Conservation (phyloP, 805 yeast genomes). For the Candida mattraensis region DNA sequence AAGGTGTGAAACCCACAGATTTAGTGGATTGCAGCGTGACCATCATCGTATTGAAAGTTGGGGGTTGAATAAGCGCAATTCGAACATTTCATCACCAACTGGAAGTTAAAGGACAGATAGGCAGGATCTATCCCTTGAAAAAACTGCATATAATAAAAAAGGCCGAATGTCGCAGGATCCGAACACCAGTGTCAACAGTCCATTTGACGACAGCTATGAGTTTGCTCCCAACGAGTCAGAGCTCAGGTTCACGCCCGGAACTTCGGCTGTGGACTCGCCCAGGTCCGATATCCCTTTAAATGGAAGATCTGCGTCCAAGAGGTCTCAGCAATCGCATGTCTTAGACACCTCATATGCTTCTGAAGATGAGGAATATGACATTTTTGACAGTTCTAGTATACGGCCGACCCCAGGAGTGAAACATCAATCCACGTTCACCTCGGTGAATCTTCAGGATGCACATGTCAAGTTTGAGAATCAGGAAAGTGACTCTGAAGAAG, state of each 20-base stretch:
- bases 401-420: constrained; percentile 28
- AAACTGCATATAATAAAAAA: not conserved
- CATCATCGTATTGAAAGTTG: too few relatives aligned
- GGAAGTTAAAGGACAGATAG: too few relatives aligned
- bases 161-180: constrained; percentile 14
- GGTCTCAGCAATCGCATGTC: constrained; percentile 4
- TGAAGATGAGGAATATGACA: constrained; percentile 6
- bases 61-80: too few relatives aligned
- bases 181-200: constrained; percentile 14
- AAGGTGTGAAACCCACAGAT: too few relatives aligned
- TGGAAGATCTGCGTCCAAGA: constrained; percentile 12
- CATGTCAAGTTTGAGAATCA: constrained; percentile 19
- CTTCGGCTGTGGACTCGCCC: constrained; percentile 12
- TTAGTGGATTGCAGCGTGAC: too few relatives aligned
- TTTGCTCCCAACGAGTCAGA: constrained; percentile 12
- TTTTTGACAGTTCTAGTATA: constrained; percentile 14
- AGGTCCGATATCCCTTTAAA: constrained; percentile 13
- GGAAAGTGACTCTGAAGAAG: constrained; percentile 21
- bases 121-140: too few relatives aligned
- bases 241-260: constrained; percentile 10
- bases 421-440: constrained; percentile 14
- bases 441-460: constrained; percentile 20
- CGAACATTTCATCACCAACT: too few relatives aligned
- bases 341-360: constrained; percentile 4
- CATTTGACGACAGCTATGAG: constrained; percentile 20